Evolutionary conservation across 768 basidiomycete species (phyloP), one percentile per base, ranked within the genome.

Genomic region (Sutorius australiensis): DNA sequence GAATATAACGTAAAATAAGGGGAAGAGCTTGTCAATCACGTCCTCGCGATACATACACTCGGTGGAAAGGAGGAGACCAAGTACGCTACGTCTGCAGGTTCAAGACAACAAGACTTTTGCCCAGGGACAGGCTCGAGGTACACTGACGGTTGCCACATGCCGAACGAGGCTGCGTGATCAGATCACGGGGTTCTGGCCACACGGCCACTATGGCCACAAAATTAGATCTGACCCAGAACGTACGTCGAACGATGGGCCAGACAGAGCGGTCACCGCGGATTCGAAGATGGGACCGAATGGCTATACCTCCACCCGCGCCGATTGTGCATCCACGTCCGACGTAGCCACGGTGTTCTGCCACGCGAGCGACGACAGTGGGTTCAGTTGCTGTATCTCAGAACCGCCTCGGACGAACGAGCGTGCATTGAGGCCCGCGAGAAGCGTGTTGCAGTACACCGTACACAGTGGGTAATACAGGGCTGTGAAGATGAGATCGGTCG

Each of bases 381-480:
- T 32, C 6, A 37, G 34, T 33, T 50, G 32, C 24, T 21, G 45
- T 6, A 6, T 33, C 1, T 50, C 57, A 3, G 17, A 31, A 28
- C 45, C 38, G 16, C 50, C 51, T 5, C 63, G 58, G 10, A 36
- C 19, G 38, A 56, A 64, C 27, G 55, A 33, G 34, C 68, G 65
- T 0, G 61, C 56, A 24, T 72, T 68, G 47, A 71, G 60, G 53
- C 59, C 73, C 38, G 63, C 66, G 32, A 73, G 63, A 6, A 72
- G 42, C 24, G 71, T 67, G 55, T 67, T 69, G 43, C 70, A 63
- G 40, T 73, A 73, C 14, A 71, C 55, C 30, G 67, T 60, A 42
- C 69, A 67, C 21, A 72, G 57, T 6, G 71, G 65, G 39, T 60
- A 67, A 46, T 66, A 71, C 36, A 71, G 16, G 6, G 61, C 63